Evolutionary conservation across 106 monocot genomes (phyloP).

Genomic region (Acanthochlamys bracteata): DNA sequence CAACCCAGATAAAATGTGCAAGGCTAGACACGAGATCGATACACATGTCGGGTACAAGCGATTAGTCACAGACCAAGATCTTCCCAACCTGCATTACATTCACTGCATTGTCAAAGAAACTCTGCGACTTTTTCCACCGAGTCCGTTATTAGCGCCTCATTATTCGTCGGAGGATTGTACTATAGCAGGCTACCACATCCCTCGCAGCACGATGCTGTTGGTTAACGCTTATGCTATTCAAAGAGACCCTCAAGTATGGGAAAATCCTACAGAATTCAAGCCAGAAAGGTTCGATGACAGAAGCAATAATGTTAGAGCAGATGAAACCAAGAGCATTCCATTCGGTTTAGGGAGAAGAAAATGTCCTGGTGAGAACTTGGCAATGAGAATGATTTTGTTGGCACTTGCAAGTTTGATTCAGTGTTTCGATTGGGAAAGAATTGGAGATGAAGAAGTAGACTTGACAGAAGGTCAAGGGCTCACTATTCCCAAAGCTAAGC

Average conservation of each 20-base stretch:
- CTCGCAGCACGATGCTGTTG: slow-evolving; percentile 24
- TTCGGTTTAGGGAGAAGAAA: slow-evolving; percentile 50
- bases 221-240: slow-evolving; percentile 37
- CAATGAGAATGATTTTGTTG: slow-evolving; percentile 21
- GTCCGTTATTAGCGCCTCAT: slow-evolving; percentile 32
- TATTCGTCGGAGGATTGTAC: slow-evolving; percentile 22
- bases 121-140: slow-evolving; percentile 30
- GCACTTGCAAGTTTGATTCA: slow-evolving; percentile 36
- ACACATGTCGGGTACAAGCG: background rate
- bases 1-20: background rate
- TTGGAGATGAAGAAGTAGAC: slow-evolving; percentile 31
- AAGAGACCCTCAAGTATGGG: slow-evolving; percentile 31
- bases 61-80: background rate
- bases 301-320: background rate
- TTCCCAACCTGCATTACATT: slow-evolving; percentile 1
- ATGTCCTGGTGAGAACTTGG: slow-evolving; percentile 48
- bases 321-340: slow-evolving; percentile 16
- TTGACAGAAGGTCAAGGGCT: slow-evolving; percentile 34
- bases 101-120: slow-evolving; percentile 14
- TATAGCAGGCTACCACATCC: slow-evolving; percentile 19
- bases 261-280: slow-evolving; percentile 21
- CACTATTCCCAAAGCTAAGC: slow-evolving; percentile 23
- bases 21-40: background rate
- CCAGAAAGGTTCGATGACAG: slow-evolving; percentile 32
- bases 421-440: slow-evolving; percentile 51